Percentiles rank a stretch among this genome's conserved stretches.
Conservation (phyloP, 768 basidiomycete species). For the Lyophyllum shimeji region DNA sequence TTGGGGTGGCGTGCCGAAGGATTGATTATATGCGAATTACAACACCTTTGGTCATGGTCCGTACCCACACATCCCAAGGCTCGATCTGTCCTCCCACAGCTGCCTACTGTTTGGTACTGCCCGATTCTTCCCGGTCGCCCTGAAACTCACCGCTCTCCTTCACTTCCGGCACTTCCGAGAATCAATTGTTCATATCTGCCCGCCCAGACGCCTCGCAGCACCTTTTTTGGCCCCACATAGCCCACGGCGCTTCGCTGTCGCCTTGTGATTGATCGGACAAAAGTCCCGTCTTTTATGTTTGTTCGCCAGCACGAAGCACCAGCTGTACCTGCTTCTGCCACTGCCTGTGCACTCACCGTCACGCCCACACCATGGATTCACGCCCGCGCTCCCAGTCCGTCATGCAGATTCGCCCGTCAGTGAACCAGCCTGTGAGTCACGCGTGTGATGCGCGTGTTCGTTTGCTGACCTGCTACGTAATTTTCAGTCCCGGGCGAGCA, state of each 20-base stretch:
- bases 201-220: too few species aligned
- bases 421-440: background rate
- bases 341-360: background rate
- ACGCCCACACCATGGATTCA: conserved; percentile 17
- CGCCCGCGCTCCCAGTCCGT: conserved; percentile 21
- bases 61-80: too few species aligned
- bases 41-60: too few species aligned
- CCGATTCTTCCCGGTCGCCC: too few species aligned
- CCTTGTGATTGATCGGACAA: background rate
- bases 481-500: conserved; percentile 32
- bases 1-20: too few species aligned
- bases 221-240: background rate
- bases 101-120: too few species aligned
- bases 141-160: too few species aligned
- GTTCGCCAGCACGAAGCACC: background rate
- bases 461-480: background rate
- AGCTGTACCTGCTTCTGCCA: background rate
- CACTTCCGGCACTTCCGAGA: background rate
- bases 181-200: background rate
- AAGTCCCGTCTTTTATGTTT: background rate
- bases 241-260: background rate
- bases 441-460: background rate
- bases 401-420: conserved; percentile 17
- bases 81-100: too few species aligned
- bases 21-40: too few species aligned